These are phyloP conservation scores for Venturia oleaginea DNA, from an alignment of 2,329 filamentous ascomycete species.

Conservation along the genomic window DNA sequence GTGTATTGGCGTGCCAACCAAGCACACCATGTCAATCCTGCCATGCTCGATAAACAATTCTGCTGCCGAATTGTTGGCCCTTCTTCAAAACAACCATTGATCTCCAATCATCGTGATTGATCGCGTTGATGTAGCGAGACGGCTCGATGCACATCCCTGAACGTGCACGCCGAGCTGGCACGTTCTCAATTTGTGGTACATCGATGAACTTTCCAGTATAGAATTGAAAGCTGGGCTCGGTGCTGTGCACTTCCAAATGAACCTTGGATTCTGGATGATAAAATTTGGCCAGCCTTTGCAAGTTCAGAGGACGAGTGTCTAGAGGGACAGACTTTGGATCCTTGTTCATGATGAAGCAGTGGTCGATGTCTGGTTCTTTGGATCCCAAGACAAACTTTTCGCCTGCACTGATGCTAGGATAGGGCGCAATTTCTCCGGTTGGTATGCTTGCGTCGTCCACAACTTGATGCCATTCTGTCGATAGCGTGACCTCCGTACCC, in stretches of 20 bases:
- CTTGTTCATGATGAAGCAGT: constrained; percentile 75
- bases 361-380: constrained; percentile 67
- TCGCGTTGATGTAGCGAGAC: constrained; percentile 79
- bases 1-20: neutral
- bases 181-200: constrained; percentile 53
- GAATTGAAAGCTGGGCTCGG: constrained; percentile 94
- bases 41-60: constrained; percentile 81
- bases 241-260: constrained; percentile 80
- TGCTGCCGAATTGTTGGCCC: constrained; percentile 72
- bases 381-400: constrained; percentile 64
- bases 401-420: constrained; percentile 55
- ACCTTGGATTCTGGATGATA: constrained; percentile 65
- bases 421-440: constrained; percentile 54
- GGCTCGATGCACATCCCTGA: constrained; percentile 90
- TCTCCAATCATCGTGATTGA: constrained; percentile 74
- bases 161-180: constrained; percentile 56
- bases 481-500: constrained; percentile 51
- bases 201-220: constrained; percentile 84
- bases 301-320: constrained; percentile 45
- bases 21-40: constrained; percentile 38
- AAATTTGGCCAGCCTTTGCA: constrained; percentile 61
- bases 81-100: constrained; percentile 71
- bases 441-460: constrained; percentile 69
- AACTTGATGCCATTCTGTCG: constrained; percentile 59
- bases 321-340: constrained; percentile 44